Base-by-base conservation (phyloP, 768 basidiomycete genomes). In the Hygrocybe punicea region DNA sequence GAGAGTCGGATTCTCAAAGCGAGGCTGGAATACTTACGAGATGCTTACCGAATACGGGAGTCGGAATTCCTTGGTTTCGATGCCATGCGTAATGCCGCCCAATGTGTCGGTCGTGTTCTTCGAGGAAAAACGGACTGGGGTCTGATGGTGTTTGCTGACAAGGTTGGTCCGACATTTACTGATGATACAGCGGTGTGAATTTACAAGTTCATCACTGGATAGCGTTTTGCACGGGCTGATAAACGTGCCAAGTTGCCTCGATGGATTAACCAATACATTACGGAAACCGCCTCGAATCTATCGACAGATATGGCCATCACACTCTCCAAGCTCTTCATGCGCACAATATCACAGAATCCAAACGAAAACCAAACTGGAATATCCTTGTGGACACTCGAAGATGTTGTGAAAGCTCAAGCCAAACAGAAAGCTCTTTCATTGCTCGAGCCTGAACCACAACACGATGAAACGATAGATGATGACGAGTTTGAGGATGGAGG, bases 71-170 rank as follows among this genome's bases (percentile, higher is more conserved):
- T 99, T 29, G 98, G 97, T 25, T 99, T 99, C 71, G 97, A 99
- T 68, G 97, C 97, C 11, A 98, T 99, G 93, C 86, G 97, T 55
- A 98, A 97, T 67, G 97, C 97, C 7, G 97, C 97, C 13, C 97
- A 99, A 67, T 99, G 97, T 71, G 96, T 99, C 7, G 97, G 97
- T 23, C 93, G 97, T 62, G 97, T 96, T 24, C 72, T 99, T 70
- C 86, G 97, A 51, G 97, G 97, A 61, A 99, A 99, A 78, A 98
- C 97, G 3, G 97, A 99, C 73, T 99, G 97, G 92, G 97, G 97
- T 34, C 73, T 99, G 65, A 99, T 99, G 97, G 86, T 98, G 10
- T 99, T 99, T 69, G 97, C 97, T 1, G 97, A 99, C 73, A 97
- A 96, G 84, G 97, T 94, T 33, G 46, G 68, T 63, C n/a, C 11